phyloP scores from a whole-genome alignment of 305 asterid genomes.

The Stenogyne calaminthoides region DNA sequence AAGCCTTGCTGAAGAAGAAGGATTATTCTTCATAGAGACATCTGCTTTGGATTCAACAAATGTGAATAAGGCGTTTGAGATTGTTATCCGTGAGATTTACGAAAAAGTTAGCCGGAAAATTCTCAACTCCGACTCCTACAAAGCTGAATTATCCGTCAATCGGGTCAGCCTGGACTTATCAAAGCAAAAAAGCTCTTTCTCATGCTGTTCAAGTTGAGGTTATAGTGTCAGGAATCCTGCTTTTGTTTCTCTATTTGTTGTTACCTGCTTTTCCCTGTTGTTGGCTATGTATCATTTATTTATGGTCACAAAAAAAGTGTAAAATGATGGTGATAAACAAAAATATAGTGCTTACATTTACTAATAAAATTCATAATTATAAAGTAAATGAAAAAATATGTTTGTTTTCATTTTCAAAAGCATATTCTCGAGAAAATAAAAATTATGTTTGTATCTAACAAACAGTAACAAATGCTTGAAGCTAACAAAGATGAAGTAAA shows the following conservation, averaged over 20 bases:
- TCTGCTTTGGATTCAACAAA: slow-evolving; percentile 70
- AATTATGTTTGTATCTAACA: background rate
- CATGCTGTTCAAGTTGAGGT: slow-evolving; percentile 59
- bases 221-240: background rate
- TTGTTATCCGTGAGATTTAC: slow-evolving; percentile 67
- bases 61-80: slow-evolving; percentile 65
- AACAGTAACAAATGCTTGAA: background rate
- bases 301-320: background rate
- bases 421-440: background rate
- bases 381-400: background rate
- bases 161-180: slow-evolving; percentile 60
- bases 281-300: slow-evolving; percentile 23
- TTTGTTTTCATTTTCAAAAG: background rate
- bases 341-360: background rate
- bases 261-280: slow-evolving; percentile 24
- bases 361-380: background rate
- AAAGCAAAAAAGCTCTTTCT: slow-evolving; percentile 40
- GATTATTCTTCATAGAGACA: slow-evolving; percentile 71
- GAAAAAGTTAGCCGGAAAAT: slow-evolving; percentile 60
- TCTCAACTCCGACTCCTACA: slow-evolving; percentile 71
- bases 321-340: slow-evolving; percentile 3
- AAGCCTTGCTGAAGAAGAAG: slow-evolving; percentile 65
- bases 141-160: slow-evolving; percentile 59
- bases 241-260: background rate
- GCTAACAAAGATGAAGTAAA: background rate